These are phyloP conservation scores for Geranomyces variabilis DNA, from an alignment of 192 early-diverging fungal genomes.

Conservation along the genomic window DNA sequence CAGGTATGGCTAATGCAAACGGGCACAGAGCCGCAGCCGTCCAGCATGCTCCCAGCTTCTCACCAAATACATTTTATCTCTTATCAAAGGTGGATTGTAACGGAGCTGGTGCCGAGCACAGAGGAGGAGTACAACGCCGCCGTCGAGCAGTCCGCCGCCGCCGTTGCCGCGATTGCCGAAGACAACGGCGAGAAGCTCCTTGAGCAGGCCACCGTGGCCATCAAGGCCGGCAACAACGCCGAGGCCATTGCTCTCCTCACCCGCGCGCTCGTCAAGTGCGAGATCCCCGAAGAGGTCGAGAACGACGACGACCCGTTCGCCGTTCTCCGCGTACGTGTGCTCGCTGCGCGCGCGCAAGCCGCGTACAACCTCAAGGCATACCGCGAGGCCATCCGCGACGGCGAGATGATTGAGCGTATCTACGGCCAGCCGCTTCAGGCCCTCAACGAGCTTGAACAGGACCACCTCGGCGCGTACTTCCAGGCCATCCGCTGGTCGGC, in stretches of 20 bases:
- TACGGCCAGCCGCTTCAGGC: slow-evolving; percentile 32
- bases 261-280: slow-evolving; percentile 23
- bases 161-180: not conserved
- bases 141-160: not conserved
- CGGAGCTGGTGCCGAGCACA: slow-evolving; percentile 11
- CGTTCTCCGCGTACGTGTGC: slow-evolving; percentile 21
- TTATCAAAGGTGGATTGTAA: slow-evolving; percentile 11
- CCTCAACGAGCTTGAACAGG: slow-evolving; percentile 26
- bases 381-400: slow-evolving; percentile 28
- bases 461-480: slow-evolving; percentile 22
- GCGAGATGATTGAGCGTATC: slow-evolving; percentile 31
- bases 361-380: slow-evolving; percentile 29
- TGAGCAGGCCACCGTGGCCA: slow-evolving; percentile 14
- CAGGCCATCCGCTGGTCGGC: slow-evolving; percentile 18
- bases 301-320: slow-evolving; percentile 26
- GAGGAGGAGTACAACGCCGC: slow-evolving; percentile 30
- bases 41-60: too few species aligned
- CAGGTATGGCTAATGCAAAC: not conserved
- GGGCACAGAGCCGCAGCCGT: not conserved
- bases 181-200: slow-evolving; percentile 2
- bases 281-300: slow-evolving; percentile 20
- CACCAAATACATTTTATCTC: not conserved
- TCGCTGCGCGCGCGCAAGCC: slow-evolving; percentile 22
- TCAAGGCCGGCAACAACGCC: slow-evolving; percentile 29
- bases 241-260: slow-evolving; percentile 32